Evolutionary conservation across 805 yeast species (phyloP).

Genomic region (Yamadazyma insecticola): DNA sequence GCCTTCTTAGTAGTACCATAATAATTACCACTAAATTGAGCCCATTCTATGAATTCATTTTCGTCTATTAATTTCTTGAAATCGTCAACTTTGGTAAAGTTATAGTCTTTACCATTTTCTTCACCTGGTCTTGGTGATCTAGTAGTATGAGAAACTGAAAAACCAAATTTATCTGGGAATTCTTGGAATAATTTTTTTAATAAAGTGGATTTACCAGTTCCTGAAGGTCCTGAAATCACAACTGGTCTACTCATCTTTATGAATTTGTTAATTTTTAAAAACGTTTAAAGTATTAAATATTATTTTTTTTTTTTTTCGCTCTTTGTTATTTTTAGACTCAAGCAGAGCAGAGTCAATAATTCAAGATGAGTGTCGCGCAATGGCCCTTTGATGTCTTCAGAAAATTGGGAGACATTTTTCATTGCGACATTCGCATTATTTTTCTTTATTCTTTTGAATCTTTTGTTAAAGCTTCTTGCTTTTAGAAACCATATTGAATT

Average conservation of each 20-base stretch:
- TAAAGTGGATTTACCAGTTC: slow-evolving; percentile 92
- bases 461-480: too few species aligned
- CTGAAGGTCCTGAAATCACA: slow-evolving; percentile 96
- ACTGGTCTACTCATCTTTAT: slow-evolving; percentile 60
- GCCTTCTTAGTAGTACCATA: slow-evolving; percentile 91
- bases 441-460: too few species aligned
- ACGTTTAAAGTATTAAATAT: background rate
- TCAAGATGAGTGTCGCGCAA: too few species aligned
- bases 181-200: slow-evolving; percentile 87
- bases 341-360: too few species aligned
- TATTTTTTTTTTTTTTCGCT: background rate
- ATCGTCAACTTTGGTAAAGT: slow-evolving; percentile 74
- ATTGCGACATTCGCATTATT: too few species aligned
- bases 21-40: slow-evolving; percentile 95
- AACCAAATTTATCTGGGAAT: slow-evolving; percentile 86
- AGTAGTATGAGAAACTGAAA: slow-evolving; percentile 91
- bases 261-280: too few species aligned
- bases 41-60: slow-evolving; percentile 90
- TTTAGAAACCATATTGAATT: too few species aligned
- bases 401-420: too few species aligned
- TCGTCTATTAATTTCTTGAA: slow-evolving; percentile 74
- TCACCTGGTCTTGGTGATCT: slow-evolving; percentile 92
- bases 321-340: too few species aligned
- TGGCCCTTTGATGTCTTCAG: too few species aligned
- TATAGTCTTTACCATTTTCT: slow-evolving; percentile 81